phyloP scores from a whole-genome alignment of 257 asterid species.

The Voacanga thouarsii region DNA sequence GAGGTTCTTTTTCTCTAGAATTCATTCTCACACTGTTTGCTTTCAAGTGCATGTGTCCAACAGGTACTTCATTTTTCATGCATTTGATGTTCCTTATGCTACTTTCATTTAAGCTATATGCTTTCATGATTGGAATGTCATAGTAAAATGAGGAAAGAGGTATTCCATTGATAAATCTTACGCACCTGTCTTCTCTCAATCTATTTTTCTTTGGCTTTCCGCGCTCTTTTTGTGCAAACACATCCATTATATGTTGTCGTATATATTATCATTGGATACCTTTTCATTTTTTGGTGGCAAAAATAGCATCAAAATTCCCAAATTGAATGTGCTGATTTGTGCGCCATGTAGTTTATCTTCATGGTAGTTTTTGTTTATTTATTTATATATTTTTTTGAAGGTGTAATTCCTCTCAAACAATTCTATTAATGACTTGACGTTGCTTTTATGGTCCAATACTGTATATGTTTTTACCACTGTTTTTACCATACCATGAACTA shows the following conservation, averaged over 20 bases:
- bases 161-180: neutral
- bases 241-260: neutral
- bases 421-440: neutral
- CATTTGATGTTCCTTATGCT: conserved; percentile 6
- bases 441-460: neutral
- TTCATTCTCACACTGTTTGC: conserved; percentile 92
- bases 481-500: neutral
- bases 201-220: neutral
- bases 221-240: neutral
- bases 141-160: neutral
- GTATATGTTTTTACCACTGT: neutral
- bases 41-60: conserved; percentile 96
- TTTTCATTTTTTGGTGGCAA: neutral
- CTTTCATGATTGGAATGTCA: conserved; percentile 8
- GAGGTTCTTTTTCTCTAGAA: conserved; percentile 95
- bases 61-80: conserved; percentile 49
- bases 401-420: neutral
- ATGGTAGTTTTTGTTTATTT: neutral
- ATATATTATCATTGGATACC: neutral
- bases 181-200: too few relatives aligned
- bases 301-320: neutral
- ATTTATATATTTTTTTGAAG: neutral
- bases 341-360: neutral
- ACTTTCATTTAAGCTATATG: neutral
- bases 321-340: neutral